These are phyloP conservation scores for Didymella lethalis DNA, from an alignment of 2,329 filamentous ascomycete species.

Conservation along the genomic window DNA sequence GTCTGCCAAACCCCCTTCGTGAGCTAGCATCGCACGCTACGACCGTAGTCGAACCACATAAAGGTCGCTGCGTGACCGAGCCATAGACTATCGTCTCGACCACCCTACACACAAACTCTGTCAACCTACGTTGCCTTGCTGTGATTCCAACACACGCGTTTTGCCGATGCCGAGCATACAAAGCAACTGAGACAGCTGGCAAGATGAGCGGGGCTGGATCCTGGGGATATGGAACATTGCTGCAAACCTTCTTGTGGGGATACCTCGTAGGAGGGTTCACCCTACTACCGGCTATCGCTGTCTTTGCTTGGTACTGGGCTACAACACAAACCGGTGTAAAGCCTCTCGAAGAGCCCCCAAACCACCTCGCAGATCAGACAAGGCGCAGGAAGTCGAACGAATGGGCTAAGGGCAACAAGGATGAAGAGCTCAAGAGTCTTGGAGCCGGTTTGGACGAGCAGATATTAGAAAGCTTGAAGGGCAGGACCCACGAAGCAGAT, in stretches of 20 bases:
- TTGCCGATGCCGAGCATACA: conserved; percentile 27
- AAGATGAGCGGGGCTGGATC: conserved; percentile 36
- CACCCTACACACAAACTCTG: neutral
- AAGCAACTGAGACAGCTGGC: conserved; percentile 26
- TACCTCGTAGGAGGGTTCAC: conserved; percentile 38
- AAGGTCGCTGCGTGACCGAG: conserved; percentile 17
- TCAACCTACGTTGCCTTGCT: neutral
- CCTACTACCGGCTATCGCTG: conserved; percentile 28
- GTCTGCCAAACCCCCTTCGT: conserved; percentile 7
- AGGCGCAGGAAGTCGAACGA: conserved; percentile 26
- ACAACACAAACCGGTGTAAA: conserved; percentile 28
- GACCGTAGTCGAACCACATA: conserved; percentile 22
- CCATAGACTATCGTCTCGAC: conserved; percentile 5
- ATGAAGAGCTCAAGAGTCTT: conserved; percentile 25
- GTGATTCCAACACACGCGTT: neutral
- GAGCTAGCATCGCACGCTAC: conserved; percentile 23
- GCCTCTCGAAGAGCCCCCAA: conserved; percentile 12
- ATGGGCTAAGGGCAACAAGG: conserved; percentile 20
- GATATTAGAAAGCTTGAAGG: conserved; percentile 36
- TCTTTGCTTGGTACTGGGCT: conserved; percentile 32
- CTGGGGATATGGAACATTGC: conserved; percentile 35
- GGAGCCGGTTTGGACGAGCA: conserved; percentile 34
- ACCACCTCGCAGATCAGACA: conserved; percentile 11
- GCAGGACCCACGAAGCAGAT: conserved; percentile 68
- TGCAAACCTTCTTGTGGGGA: conserved; percentile 40